A percentile compares a stretch with the other conserved stretches of the same genome.
Evolutionary conservation across 129 eudicot genomes (phyloP).

Genomic region (Chrysanthemum makinoi): DNA sequence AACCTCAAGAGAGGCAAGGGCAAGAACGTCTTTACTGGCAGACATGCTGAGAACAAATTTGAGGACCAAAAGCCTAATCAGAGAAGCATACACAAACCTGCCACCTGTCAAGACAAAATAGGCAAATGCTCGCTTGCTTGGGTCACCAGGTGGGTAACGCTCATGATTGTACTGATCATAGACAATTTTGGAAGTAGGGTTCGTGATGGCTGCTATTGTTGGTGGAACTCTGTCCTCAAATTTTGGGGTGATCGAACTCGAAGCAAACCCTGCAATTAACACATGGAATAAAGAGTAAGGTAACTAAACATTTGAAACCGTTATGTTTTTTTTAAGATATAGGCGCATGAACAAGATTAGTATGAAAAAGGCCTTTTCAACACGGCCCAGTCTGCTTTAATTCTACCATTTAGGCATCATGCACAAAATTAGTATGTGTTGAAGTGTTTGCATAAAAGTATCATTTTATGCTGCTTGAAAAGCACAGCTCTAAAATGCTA

Average conservation of each 20-base stretch:
- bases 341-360: no score
- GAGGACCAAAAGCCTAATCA: slow-evolving; percentile 52
- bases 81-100: slow-evolving; percentile 59
- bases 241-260: slow-evolving; percentile 36
- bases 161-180: slow-evolving; percentile 57
- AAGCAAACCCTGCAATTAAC: slow-evolving; percentile 42
- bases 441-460: no score
- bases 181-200: slow-evolving; percentile 53
- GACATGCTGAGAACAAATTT: slow-evolving; percentile 69
- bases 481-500: no score
- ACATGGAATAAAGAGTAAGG: no score
- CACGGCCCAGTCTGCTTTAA: not conserved
- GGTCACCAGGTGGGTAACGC: slow-evolving; percentile 71
- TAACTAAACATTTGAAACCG: no score
- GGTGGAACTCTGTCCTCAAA: slow-evolving; percentile 38
- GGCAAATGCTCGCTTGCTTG: slow-evolving; percentile 67
- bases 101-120: slow-evolving; percentile 65
- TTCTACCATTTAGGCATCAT: not conserved
- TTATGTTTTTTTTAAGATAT: no score
- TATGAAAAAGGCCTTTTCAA: no score
- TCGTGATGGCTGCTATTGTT: slow-evolving; percentile 53
- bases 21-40: slow-evolving; percentile 69
- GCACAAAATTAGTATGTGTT: no score
- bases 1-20: slow-evolving; percentile 61
- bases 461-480: no score